A percentile compares a stretch with the other conserved stretches of the same genome.
phyloP scores from a whole-genome alignment of 257 asterid genomes.

The Solanum tarapatanum region DNA sequence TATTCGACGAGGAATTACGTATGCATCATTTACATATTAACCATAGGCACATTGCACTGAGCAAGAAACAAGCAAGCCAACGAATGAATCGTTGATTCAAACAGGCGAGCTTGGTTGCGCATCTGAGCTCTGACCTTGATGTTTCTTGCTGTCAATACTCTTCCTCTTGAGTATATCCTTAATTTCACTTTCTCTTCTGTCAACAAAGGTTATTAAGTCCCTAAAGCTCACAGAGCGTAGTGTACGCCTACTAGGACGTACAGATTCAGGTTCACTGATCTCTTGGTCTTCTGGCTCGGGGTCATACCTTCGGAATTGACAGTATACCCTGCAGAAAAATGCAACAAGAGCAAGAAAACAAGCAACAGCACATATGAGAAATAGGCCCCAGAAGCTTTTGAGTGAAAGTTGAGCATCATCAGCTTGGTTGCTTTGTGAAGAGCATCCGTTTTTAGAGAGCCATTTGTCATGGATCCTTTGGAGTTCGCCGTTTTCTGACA shows the following conservation, averaged over 20 bases:
- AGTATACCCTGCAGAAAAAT: conserved; percentile 46
- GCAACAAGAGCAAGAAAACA: conserved; percentile 35
- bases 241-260: conserved; percentile 21
- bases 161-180: conserved; percentile 48
- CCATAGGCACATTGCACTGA: not conserved
- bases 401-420: conserved; percentile 61
- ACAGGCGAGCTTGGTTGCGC: conserved; percentile 21
- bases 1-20: not conserved
- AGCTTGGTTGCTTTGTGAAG: conserved; percentile 26
- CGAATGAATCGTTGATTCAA: not conserved
- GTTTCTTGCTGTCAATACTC: conserved; percentile 27
- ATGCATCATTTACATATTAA: not conserved
- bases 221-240: conserved; percentile 42
- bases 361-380: conserved; percentile 64
- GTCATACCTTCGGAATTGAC: conserved; percentile 45
- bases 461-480: conserved; percentile 80
- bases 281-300: conserved; percentile 26
- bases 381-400: conserved; percentile 91
- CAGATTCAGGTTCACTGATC: conserved; percentile 25
- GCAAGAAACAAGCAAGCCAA: not conserved
- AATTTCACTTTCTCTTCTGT: conserved; percentile 60
- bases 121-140: conserved; percentile 21
- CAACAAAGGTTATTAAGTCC: conserved; percentile 51
- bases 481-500: conserved; percentile 85
- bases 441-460: conserved; percentile 40